Percentiles rank a stretch among this genome's conserved stretches.
phyloP scores from a whole-genome alignment of 1,284 basidiomycete genomes.

The Ganoderma boninense region DNA sequence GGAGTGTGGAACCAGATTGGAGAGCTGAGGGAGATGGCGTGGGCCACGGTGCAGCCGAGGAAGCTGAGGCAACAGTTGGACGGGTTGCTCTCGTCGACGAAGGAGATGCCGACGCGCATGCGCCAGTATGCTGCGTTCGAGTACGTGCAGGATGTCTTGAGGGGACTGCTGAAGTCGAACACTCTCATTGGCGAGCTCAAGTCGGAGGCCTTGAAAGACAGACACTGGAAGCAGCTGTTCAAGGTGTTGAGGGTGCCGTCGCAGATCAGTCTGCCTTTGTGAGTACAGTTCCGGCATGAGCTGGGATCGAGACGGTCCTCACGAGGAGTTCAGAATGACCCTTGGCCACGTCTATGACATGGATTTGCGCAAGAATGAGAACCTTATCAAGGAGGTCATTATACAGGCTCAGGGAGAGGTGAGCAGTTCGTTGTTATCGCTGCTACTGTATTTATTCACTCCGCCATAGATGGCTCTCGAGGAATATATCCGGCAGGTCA shows the following conservation, averaged over 20 bases:
- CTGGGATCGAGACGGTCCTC: not conserved
- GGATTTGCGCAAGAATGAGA: conserved; percentile 94
- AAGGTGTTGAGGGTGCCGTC: conserved; percentile 82
- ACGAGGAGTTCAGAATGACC: conserved; percentile 73
- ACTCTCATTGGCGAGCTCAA: conserved; percentile 91
- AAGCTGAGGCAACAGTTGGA: conserved; percentile 97
- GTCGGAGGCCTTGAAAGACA: conserved; percentile 96
- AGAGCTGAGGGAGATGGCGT: conserved; percentile 89
- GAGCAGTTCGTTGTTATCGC: conserved; percentile 19
- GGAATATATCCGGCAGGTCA: conserved; percentile 94
- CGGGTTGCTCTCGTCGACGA: conserved; percentile 86
- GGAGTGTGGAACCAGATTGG: conserved; percentile 96
- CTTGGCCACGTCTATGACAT: conserved; percentile 98
- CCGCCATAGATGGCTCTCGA: conserved; percentile 85
- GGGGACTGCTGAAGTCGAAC: conserved; percentile 90
- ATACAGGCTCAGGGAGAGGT: conserved; percentile 98
- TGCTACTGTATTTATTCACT: conserved; percentile 4
- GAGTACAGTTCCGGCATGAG: conserved; percentile 39
- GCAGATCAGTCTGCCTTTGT: conserved; percentile 76
- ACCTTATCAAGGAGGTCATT: conserved; percentile 92
- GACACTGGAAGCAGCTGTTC: conserved; percentile 99
- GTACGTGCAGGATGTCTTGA: conserved; percentile 93
- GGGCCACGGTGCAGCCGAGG: conserved; percentile 94
- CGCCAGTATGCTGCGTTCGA: conserved; percentile 99
- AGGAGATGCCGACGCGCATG: conserved; percentile 99